A percentile compares a stretch with the other conserved stretches of the same genome.
Evolutionary conservation across 2,329 filamentous ascomycete genomes (phyloP).

Genomic region (Fusarium incarnatum): DNA sequence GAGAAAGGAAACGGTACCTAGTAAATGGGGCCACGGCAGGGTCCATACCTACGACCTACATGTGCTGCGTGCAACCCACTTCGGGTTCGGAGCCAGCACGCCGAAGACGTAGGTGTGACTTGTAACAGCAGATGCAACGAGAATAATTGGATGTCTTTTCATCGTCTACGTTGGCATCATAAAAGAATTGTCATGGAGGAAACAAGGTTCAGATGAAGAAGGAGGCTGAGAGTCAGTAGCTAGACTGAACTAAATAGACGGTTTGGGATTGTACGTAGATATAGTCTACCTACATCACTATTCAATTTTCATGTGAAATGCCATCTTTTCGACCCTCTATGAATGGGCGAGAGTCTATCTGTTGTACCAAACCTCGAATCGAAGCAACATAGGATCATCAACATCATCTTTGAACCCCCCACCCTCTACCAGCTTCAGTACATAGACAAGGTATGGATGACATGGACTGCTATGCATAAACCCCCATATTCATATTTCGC

Average conservation of each 20-base stretch:
- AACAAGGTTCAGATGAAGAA: neutral
- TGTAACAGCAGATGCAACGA: neutral
- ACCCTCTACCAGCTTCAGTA: neutral
- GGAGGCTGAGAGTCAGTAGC: neutral
- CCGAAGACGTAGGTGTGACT: constrained; percentile 36
- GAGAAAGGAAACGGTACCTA: constrained; percentile 24
- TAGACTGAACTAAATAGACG: neutral
- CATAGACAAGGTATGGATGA: neutral
- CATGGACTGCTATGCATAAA: constrained; percentile 19
- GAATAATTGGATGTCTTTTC: neutral
- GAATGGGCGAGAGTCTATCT: constrained; percentile 4
- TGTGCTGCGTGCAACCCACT: constrained; percentile 27
- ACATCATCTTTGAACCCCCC: constrained; percentile 35
- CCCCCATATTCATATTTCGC: constrained; percentile 21
- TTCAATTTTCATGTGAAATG: constrained; percentile 31
- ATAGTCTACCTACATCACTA: neutral
- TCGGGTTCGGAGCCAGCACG: constrained; percentile 34
- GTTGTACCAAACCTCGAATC: neutral
- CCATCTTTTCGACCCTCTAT: constrained; percentile 22
- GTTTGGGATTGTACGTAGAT: neutral
- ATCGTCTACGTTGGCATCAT: neutral
- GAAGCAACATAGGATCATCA: constrained; percentile 27
- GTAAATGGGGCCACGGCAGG: constrained; percentile 44
- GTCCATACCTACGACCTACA: constrained; percentile 32
- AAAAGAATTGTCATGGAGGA: neutral